Evolutionary conservation across 257 asterid species (phyloP).

Genomic region (Petrea volubilis): DNA sequence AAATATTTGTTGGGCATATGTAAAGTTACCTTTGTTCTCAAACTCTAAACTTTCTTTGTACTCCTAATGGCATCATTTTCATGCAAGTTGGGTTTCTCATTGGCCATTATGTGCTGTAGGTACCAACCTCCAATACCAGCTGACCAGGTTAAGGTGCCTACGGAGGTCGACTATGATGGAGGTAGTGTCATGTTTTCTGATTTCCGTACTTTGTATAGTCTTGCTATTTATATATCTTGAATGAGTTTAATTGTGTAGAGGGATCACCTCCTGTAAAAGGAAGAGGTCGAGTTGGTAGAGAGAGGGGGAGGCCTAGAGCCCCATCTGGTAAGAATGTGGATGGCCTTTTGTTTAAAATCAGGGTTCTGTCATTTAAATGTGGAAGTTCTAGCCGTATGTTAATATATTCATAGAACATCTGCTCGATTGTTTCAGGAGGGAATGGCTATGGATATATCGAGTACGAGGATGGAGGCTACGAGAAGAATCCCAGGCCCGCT

Average conservation of each 20-base stretch:
- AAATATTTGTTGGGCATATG: too few relatives aligned
- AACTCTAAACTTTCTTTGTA: not conserved
- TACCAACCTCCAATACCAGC: slow-evolving; percentile 92
- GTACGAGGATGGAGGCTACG: slow-evolving; percentile 83
- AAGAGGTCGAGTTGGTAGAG: slow-evolving; percentile 85
- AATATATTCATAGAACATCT: not conserved
- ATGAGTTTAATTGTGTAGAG: slow-evolving; percentile 38
- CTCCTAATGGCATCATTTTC: slow-evolving; percentile 5
- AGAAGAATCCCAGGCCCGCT: slow-evolving; percentile 48
- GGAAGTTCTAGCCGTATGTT: not conserved
- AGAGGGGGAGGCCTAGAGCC: slow-evolving; percentile 82
- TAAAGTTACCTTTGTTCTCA: too few relatives aligned
- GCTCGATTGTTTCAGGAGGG: slow-evolving; percentile 42
- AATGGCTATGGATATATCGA: slow-evolving; percentile 61
- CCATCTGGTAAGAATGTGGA: slow-evolving; percentile 41
- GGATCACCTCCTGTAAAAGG: slow-evolving; percentile 78
- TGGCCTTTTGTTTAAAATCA: not conserved
- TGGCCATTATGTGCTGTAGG: slow-evolving; percentile 39
- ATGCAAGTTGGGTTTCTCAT: not conserved
- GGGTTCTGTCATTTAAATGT: not conserved
- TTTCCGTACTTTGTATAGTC: not conserved
- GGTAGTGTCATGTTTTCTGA: slow-evolving; percentile 39
- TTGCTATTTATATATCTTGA: slow-evolving; percentile 13
- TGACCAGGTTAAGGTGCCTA: slow-evolving; percentile 80
- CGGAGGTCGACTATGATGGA: slow-evolving; percentile 81